Conservation (phyloP, 2,329 filamentous ascomycete species). For the Xylaria multiplex region DNA sequence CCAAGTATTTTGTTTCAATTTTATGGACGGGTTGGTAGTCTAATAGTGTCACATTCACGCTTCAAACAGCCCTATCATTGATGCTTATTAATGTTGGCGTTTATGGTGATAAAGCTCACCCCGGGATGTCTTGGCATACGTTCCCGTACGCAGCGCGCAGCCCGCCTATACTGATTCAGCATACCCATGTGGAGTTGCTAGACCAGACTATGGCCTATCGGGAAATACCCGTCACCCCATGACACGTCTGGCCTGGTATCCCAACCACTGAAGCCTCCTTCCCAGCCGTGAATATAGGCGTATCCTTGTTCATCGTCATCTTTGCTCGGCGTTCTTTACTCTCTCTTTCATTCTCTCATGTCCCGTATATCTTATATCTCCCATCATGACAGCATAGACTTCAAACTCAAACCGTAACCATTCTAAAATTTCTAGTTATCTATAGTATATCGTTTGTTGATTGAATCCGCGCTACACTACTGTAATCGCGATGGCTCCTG, state of each 20-base stretch:
- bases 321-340: neutral
- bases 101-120: neutral
- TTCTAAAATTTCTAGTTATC: neutral
- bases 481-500: slow-evolving; percentile 42
- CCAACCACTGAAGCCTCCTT: slow-evolving; percentile 21
- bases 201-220: slow-evolving; percentile 9
- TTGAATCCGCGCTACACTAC: neutral
- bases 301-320: slow-evolving; percentile 5
- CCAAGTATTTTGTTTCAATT: too few species aligned
- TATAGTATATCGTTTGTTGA: neutral
- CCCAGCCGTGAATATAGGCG: slow-evolving; percentile 5
- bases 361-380: neutral
- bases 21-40: neutral
- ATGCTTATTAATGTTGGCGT: too few species aligned
- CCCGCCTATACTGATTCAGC: neutral
- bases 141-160: too few species aligned
- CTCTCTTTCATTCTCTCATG: neutral
- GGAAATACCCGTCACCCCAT: slow-evolving; percentile 14
- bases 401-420: neutral
- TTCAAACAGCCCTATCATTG: too few species aligned
- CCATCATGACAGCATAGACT: slow-evolving; percentile 10
- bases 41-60: too few species aligned
- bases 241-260: slow-evolving; percentile 37
- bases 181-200: neutral
- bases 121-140: neutral